Conservation (phyloP, 805 yeast genomes). For the Tetrapisispora namnaoensis region DNA sequence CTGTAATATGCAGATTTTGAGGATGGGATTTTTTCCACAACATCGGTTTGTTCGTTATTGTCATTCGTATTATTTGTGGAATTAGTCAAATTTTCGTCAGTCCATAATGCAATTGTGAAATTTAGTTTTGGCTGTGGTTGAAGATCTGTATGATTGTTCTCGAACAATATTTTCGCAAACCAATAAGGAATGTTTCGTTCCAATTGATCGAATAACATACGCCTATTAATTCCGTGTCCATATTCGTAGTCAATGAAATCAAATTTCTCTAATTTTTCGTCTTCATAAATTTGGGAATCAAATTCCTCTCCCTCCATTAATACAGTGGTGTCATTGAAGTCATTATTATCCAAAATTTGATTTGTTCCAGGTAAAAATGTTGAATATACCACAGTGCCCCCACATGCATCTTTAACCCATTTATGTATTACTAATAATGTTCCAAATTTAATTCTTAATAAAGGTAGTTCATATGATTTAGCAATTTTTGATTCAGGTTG, state of each 20-base stretch:
- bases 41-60: conserved; percentile 1
- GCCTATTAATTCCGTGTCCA: conserved; percentile 10
- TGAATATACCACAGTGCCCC: conserved; percentile 25
- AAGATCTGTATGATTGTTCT: conserved; percentile 33
- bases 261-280: conserved; percentile 9
- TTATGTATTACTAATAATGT: conserved; percentile 21
- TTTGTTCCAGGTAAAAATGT: conserved; percentile 16
- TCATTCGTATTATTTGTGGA: conserved; percentile 1
- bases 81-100: conserved; percentile 8
- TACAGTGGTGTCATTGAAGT: not conserved
- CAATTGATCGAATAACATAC: conserved; percentile 27
- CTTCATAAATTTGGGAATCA: conserved; percentile 5
- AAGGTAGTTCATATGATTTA: conserved; percentile 19
- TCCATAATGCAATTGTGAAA: conserved; percentile 38
- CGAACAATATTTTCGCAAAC: conserved; percentile 46
- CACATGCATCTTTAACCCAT: conserved; percentile 26
- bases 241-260: conserved; percentile 12
- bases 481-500: conserved; percentile 20
- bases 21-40: not conserved
- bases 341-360: conserved; percentile 1
- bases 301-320: conserved; percentile 8
- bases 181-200: conserved; percentile 50
- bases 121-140: conserved; percentile 40
- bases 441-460: conserved; percentile 19
- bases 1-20: conserved; percentile 9